Evolutionary conservation across 768 basidiomycete species (phyloP), one percentile per base, ranked within the genome.

Genomic region (Hygrocybe punicea): DNA sequence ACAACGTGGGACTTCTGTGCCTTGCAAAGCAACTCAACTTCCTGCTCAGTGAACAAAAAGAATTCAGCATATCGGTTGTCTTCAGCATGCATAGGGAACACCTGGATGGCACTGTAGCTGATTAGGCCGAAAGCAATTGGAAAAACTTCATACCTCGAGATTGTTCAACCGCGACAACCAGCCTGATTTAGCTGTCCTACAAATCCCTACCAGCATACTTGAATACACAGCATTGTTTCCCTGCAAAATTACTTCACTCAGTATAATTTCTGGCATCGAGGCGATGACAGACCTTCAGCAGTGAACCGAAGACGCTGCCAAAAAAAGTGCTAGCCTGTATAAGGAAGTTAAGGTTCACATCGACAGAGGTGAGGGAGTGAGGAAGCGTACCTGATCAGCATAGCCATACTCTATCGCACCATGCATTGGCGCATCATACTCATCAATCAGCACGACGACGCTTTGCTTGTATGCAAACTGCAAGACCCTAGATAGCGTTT

Each of bases 21-120:
- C 4, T 37, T 33, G 21, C 52, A 53, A 6, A 53, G 37, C 6
- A 40, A 23, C 23, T 39, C 37, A 24, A 53, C 52, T 42, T 53
- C 52, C 37, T 39, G 5, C 23, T 48, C 42, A 23, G 53, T 47
- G 25, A 48, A 55, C 37, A 42, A 36, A 42, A 54, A 59, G 47
- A 59, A 35, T 25, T 56, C 56, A 16, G 58, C 54, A 51, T 59
- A 59, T 34, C 58, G 54, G 54, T 56, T 54, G 44, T 59, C 53
- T 55, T 55, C 37, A 34, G 58, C 58, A 45, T 59, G 58, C 58
- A 59, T 59, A 11, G 58, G 54, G 49, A 59, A 59, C 48, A 56
- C 39, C 58, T 59, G 46, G 35, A 29, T 35, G 48, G 33, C 11
- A 13, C 8, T 23, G 14, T 13, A 50, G 23, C 25, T 50, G 48